phyloP scores from a whole-genome alignment of 495 filamentous ascomycete genomes.

The Cercophora scortea region DNA sequence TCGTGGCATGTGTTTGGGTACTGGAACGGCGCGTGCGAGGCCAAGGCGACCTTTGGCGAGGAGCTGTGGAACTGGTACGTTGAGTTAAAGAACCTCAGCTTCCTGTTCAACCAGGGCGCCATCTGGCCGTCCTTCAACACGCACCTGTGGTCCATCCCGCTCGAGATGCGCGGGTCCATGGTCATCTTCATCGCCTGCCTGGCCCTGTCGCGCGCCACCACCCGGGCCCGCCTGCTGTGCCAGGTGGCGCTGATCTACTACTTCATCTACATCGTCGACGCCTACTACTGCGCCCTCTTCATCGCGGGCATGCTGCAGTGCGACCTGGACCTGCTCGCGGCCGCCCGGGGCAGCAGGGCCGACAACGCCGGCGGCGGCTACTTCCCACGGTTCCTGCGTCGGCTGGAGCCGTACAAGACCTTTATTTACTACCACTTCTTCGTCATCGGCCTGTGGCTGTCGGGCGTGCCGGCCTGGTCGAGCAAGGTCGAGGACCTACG shows the following conservation, averaged over 20 bases:
- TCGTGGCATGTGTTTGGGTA: slow-evolving; percentile 43
- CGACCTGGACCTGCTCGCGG: slow-evolving; percentile 39
- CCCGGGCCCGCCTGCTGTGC: slow-evolving; percentile 26
- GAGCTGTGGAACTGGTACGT: slow-evolving; percentile 49
- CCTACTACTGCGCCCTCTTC: slow-evolving; percentile 38
- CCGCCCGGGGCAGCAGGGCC: slow-evolving; percentile 4
- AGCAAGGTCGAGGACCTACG: slow-evolving; percentile 26
- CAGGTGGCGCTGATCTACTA: slow-evolving; percentile 24
- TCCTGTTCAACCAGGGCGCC: slow-evolving; percentile 41
- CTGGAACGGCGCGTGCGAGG: slow-evolving; percentile 24
- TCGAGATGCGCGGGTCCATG: slow-evolving; percentile 36
- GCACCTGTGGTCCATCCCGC: slow-evolving; percentile 36
- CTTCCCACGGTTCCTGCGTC: slow-evolving; percentile 31
- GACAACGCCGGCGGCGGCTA: slow-evolving; percentile 11
- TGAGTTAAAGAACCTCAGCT: slow-evolving; percentile 54
- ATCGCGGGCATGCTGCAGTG: slow-evolving; percentile 41
- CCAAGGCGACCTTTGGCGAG: slow-evolving; percentile 27
- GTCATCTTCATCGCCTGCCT: slow-evolving; percentile 38
- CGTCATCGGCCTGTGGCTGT: slow-evolving; percentile 32
- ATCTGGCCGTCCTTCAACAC: slow-evolving; percentile 28
- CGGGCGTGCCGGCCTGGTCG: slow-evolving; percentile 40
- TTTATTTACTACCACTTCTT: slow-evolving; percentile 42
- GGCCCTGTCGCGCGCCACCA: slow-evolving; percentile 32
- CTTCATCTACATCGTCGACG: slow-evolving; percentile 42
- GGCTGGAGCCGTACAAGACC: slow-evolving; percentile 35